Conservation (phyloP, 345 rosid species). For the Lepidium aucheri region DNA sequence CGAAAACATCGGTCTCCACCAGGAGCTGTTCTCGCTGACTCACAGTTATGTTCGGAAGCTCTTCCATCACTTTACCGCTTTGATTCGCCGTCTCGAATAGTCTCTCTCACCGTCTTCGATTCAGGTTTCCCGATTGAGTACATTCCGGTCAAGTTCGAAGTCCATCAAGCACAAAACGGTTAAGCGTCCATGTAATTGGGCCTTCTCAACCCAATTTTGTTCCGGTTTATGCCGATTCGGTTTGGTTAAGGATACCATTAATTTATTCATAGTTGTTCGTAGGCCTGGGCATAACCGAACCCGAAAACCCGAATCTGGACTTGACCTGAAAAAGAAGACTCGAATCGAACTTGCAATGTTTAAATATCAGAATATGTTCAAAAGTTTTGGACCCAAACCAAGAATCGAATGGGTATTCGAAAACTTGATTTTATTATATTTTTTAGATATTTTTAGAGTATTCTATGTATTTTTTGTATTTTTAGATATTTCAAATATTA, state of each 20-base stretch:
- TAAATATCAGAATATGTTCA: too few species aligned
- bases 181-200: neutral
- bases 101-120: neutral
- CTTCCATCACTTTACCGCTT: conserved; percentile 30
- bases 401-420: too few species aligned
- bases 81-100: neutral
- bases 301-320: too few species aligned
- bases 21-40: conserved; percentile 59
- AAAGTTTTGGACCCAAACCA: too few species aligned
- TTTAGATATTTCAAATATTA: too few species aligned
- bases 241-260: neutral
- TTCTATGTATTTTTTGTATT: too few species aligned
- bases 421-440: too few species aligned
- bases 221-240: conserved; percentile 1
- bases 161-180: neutral
- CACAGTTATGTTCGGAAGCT: conserved; percentile 36
- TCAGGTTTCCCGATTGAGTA: neutral
- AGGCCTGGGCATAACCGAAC: too few species aligned
- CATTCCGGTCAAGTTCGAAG: neutral
- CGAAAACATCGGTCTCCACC: conserved; percentile 53
- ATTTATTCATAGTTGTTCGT: neutral
- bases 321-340: too few species aligned
- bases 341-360: too few species aligned
- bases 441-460: too few species aligned
- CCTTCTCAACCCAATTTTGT: neutral